phyloP scores from a whole-genome alignment of 2,329 filamentous ascomycete species.

The Xylaria sp. region DNA sequence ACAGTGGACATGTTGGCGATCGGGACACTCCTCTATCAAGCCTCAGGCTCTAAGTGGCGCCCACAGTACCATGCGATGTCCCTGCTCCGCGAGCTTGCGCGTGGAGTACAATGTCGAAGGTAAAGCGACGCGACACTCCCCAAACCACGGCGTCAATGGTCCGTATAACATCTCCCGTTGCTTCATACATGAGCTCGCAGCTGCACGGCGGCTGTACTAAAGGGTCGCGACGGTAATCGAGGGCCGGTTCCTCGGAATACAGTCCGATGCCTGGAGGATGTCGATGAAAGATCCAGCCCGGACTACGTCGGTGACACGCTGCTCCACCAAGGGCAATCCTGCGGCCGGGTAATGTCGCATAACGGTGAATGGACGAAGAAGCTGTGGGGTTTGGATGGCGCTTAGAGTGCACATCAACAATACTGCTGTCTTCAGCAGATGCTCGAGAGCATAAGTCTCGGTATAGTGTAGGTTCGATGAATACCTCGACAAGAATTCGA shows the following conservation, averaged over 20 bases:
- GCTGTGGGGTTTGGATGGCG: constrained; percentile 4
- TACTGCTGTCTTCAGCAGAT: not conserved
- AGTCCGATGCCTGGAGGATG: not conserved
- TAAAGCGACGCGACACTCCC: constrained; percentile 11
- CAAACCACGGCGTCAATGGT: constrained; percentile 5
- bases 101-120: constrained; percentile 5
- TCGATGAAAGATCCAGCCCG: not conserved
- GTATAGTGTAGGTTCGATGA: constrained; percentile 8
- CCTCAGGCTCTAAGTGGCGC: not conserved
- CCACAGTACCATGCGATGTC: constrained; percentile 3
- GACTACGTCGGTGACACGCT: constrained; percentile 5
- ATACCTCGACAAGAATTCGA: constrained; percentile 8
- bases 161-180: constrained; percentile 8
- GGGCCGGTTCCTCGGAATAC: not conserved
- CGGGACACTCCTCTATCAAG: constrained; percentile 2
- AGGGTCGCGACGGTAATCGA: not conserved
- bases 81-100: constrained; percentile 9
- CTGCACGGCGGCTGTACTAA: no score
- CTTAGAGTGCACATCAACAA: not conserved
- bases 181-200: constrained; percentile 4
- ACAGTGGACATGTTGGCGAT: not conserved
- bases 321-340: constrained; percentile 14
- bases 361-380: constrained; percentile 2
- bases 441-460: constrained; percentile 9
- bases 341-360: constrained; percentile 1